These are phyloP conservation scores for Atkinsonella texensis DNA, from an alignment of 2,329 filamentous ascomycete genomes.

Conservation along the genomic window DNA sequence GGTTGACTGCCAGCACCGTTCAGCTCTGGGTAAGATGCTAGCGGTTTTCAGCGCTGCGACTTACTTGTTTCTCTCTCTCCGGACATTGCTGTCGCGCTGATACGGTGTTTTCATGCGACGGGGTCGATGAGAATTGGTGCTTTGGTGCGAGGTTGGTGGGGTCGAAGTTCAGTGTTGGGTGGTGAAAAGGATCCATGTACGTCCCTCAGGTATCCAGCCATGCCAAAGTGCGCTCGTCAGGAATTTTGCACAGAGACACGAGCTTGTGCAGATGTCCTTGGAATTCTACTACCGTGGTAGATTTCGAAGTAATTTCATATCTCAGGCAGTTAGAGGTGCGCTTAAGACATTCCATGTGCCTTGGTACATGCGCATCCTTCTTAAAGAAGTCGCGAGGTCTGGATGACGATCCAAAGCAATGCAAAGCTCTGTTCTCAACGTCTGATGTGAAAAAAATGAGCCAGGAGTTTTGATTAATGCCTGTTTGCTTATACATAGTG, in stretches of 20 bases:
- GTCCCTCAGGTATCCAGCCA: too few species aligned
- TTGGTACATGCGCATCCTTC: too few species aligned
- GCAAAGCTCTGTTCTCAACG: background rate
- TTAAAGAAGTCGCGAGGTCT: too few species aligned
- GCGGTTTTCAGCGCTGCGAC: background rate
- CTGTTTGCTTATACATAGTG: background rate
- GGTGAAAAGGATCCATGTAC: too few species aligned
- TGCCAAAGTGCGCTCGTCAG: too few species aligned
- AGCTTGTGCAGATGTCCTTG: too few species aligned
- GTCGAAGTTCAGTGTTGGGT: background rate
- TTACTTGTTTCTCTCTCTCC: conserved; percentile 23
- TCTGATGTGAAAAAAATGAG: background rate
- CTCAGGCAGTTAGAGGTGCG: too few species aligned
- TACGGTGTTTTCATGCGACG: background rate
- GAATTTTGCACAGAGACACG: too few species aligned
- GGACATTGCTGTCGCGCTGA: conserved; percentile 15
- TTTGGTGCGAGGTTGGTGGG: background rate
- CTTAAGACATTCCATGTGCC: too few species aligned
- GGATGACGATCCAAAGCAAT: too few species aligned
- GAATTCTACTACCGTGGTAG: too few species aligned
- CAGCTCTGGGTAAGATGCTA: background rate
- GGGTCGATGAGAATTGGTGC: background rate
- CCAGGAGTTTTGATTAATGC: background rate
- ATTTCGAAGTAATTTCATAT: too few species aligned
- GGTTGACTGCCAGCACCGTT: conserved; percentile 33